Percentiles rank a stretch among this genome's conserved stretches.
phyloP scores from a whole-genome alignment of 768 basidiomycete genomes.

The Mycena crocata region DNA sequence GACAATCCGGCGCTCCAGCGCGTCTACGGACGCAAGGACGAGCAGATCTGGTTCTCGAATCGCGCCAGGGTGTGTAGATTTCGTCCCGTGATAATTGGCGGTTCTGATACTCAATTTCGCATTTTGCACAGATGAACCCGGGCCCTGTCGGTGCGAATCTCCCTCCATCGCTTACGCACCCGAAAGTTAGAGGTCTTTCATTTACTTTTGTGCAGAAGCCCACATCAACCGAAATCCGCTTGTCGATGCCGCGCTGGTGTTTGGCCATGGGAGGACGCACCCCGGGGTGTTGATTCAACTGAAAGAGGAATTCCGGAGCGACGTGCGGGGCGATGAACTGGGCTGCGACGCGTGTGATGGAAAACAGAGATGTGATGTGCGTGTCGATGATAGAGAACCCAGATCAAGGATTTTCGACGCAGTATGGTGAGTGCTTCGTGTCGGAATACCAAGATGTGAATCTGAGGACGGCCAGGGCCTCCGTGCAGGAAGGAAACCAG shows the following conservation, averaged over 20 bases:
- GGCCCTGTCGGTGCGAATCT: neutral
- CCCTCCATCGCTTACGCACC: neutral
- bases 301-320: neutral
- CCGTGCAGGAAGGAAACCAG: neutral
- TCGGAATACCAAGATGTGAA: too few species aligned
- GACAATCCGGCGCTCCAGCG: neutral
- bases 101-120: neutral
- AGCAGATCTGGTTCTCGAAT: neutral
- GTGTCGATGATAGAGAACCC: neutral
- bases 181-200: too few species aligned
- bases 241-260: slow-evolving; percentile 1
- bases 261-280: too few species aligned
- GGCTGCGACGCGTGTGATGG: neutral
- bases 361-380: neutral
- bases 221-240: slow-evolving; percentile 3
- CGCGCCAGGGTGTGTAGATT: neutral
- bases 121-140: neutral
- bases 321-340: neutral
- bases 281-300: slow-evolving; percentile 10
- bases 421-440: too few species aligned
- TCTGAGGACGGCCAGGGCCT: too few species aligned
- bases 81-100: neutral
- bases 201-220: neutral
- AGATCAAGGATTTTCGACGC: too few species aligned
- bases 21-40: slow-evolving; percentile 8